Evolutionary conservation across 371 early-diverging fungal species (phyloP).

Genomic region (Mucor irregularis): DNA sequence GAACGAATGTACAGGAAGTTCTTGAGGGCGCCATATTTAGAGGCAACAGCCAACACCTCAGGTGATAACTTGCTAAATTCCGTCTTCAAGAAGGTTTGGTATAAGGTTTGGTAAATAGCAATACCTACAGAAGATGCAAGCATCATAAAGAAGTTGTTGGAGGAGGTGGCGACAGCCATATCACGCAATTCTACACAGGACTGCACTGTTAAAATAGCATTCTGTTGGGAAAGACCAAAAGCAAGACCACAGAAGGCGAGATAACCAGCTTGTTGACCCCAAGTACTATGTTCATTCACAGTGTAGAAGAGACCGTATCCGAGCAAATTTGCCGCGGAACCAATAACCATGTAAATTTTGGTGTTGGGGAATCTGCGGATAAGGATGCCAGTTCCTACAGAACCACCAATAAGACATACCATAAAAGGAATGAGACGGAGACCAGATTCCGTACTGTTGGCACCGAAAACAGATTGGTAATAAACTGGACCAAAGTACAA

Average conservation of each 20-base stretch:
- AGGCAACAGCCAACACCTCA: slow-evolving; percentile 20
- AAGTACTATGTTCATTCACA: slow-evolving; percentile 34
- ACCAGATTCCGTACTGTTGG: slow-evolving; percentile 39
- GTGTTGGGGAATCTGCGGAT: slow-evolving; percentile 23
- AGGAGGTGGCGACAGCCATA: slow-evolving; percentile 68
- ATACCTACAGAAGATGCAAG: slow-evolving; percentile 43
- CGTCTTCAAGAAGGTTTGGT: slow-evolving; percentile 19
- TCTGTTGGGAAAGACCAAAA: slow-evolving; percentile 66
- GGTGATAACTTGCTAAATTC: slow-evolving; percentile 22
- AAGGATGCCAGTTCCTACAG: slow-evolving; percentile 31
- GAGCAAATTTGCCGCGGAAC: slow-evolving; percentile 32
- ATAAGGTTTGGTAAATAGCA: slow-evolving; percentile 41
- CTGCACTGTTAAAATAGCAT: slow-evolving; percentile 61
- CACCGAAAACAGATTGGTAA: slow-evolving; percentile 52
- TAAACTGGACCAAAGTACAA: slow-evolving; percentile 72
- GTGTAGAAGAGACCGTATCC: slow-evolving; percentile 49
- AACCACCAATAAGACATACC: slow-evolving; percentile 39
- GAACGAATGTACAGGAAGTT: slow-evolving; percentile 37
- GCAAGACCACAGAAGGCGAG: slow-evolving; percentile 49
- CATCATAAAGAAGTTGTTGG: slow-evolving; percentile 47
- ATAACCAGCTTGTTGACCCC: slow-evolving; percentile 45
- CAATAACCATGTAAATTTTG: slow-evolving; percentile 33
- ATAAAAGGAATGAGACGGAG: slow-evolving; percentile 48
- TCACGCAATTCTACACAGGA: slow-evolving; percentile 48
- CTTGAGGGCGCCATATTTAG: slow-evolving; percentile 30